Evolutionary conservation across 441 rosid species (phyloP).

Genomic region (Euphorbia schlechtendalii): DNA sequence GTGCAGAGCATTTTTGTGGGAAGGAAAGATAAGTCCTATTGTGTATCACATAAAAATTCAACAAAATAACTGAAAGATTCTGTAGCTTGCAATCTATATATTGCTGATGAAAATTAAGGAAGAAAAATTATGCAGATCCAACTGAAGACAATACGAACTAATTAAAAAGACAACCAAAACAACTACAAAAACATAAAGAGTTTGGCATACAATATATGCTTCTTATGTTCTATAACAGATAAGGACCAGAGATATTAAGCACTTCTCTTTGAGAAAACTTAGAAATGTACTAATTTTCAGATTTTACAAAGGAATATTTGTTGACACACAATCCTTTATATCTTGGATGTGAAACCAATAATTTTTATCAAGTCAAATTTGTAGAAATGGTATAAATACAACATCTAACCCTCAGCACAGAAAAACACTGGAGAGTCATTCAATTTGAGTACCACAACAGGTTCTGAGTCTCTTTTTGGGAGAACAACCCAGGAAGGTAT

Average conservation of each 20-base stretch:
- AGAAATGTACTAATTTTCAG: neutral
- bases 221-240: neutral
- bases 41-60: neutral
- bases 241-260: neutral
- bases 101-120: neutral
- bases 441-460: conserved; percentile 77
- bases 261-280: conserved; percentile 1
- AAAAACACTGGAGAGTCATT: conserved; percentile 25
- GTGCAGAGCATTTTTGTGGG: neutral
- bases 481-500: conserved; percentile 90
- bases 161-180: neutral
- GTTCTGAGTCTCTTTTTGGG: conserved; percentile 90
- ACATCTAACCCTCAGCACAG: conserved; percentile 29
- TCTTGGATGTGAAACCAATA: conserved; percentile 7
- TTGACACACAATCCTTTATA: conserved; percentile 1
- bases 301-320: neutral
- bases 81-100: neutral
- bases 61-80: neutral
- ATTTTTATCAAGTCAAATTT: conserved; percentile 14
- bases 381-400: conserved; percentile 18
- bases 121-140: neutral
- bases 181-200: neutral
- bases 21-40: neutral
- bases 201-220: neutral
- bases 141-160: neutral